phyloP scores from a whole-genome alignment of 345 rosid species.

The Pugionium dolabratum region DNA sequence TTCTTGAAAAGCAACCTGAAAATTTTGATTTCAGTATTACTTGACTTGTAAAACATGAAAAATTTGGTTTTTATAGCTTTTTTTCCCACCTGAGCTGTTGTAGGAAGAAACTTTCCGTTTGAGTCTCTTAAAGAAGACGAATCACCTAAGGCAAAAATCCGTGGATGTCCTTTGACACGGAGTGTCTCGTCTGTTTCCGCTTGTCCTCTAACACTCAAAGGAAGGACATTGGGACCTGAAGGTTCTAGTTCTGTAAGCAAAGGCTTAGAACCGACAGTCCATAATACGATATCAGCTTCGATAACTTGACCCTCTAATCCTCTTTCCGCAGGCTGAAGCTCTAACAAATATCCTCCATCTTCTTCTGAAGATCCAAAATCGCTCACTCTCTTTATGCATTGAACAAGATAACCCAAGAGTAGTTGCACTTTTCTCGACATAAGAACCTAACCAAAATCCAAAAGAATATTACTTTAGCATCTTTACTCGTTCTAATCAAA shows the following conservation, averaged over 20 bases:
- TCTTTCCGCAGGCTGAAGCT: slow-evolving; percentile 79
- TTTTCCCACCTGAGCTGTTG: slow-evolving; percentile 78
- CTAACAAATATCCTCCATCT: slow-evolving; percentile 58
- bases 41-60: neutral
- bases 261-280: slow-evolving; percentile 92
- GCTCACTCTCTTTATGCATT: slow-evolving; percentile 44
- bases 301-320: slow-evolving; percentile 67
- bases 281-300: slow-evolving; percentile 80
- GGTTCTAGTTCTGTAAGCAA: slow-evolving; percentile 68
- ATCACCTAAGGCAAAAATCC: slow-evolving; percentile 90
- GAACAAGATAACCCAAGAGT: slow-evolving; percentile 74
- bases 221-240: slow-evolving; percentile 51
- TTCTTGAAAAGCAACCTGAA: slow-evolving; percentile 95
- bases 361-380: slow-evolving; percentile 35
- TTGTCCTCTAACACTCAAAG: slow-evolving; percentile 79
- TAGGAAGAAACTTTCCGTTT: slow-evolving; percentile 76
- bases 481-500: slow-evolving; percentile 10
- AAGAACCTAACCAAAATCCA: slow-evolving; percentile 60
- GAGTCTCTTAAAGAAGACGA: slow-evolving; percentile 80
- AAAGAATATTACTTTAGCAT: neutral
- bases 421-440: slow-evolving; percentile 74
- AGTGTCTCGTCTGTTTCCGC: slow-evolving; percentile 95
- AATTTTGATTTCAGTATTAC: neutral
- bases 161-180: slow-evolving; percentile 92
- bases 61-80: neutral